Conservation (phyloP, 768 basidiomycete genomes). For the Boletus subparvulus region DNA sequence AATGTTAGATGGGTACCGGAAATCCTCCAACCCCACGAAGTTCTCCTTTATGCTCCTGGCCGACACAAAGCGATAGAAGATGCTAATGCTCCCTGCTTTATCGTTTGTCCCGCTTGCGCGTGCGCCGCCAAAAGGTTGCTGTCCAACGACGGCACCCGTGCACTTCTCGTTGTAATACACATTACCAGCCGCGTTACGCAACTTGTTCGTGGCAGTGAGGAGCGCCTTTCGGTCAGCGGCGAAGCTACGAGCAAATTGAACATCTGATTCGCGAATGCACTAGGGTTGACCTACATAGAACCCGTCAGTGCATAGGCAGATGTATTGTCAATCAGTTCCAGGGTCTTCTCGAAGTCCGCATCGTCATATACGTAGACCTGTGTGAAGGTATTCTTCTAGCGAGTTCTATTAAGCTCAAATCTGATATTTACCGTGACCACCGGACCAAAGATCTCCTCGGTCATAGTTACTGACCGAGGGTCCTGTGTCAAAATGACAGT, state of each 20-base stretch:
- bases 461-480: constrained; percentile 85
- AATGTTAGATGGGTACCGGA: constrained; percentile 86
- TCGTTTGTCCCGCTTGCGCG: constrained; percentile 96
- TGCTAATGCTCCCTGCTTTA: constrained; percentile 85
- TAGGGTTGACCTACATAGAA: constrained; percentile 62
- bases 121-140: constrained; percentile 97
- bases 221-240: constrained; percentile 78
- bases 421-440: constrained; percentile 73
- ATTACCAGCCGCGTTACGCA: constrained; percentile 93
- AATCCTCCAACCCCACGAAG: constrained; percentile 80
- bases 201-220: constrained; percentile 71
- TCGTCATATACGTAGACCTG: constrained; percentile 90
- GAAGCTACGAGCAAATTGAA: constrained; percentile 55
- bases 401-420: background rate
- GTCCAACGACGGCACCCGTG: constrained; percentile 96
- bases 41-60: constrained; percentile 97
- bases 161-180: constrained; percentile 99
- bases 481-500: constrained; percentile 93
- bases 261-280: background rate
- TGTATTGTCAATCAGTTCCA: constrained; percentile 83
- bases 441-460: constrained; percentile 96
- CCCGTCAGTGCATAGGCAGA: constrained; percentile 94
- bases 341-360: constrained; percentile 78
- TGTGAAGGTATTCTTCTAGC: constrained; percentile 1
- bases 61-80: constrained; percentile 80